Base-by-base conservation (phyloP, 2,329 filamentous ascomycete species). In the Monilinia fructicola region DNA sequence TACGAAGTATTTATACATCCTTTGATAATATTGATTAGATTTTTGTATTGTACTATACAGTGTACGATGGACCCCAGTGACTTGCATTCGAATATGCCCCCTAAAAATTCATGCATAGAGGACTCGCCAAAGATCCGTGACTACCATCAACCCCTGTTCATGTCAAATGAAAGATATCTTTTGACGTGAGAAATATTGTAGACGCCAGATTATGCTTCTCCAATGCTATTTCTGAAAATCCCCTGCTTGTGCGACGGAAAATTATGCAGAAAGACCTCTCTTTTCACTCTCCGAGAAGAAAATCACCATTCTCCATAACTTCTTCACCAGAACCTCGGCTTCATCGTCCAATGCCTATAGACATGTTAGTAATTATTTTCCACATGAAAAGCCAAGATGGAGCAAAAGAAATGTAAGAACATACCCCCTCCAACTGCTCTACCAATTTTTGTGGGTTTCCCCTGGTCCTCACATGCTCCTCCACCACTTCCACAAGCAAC, bases 211-310 rank as follows among this genome's bases (percentile, higher is more conserved):
- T 5, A 50, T 50, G 28, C 44, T 18, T 48, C n/a, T 35, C 28
- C 21, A 23, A 21, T 26, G 12, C 11, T 23, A 35, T 16, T 16
- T 16, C 31, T 1, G 18, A 10, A 3, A n/a, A 31, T 18, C 10
- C 46, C n/a, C 9, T 50, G 2, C n/a, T n/a, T 23, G 9, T n/a
- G 26, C 0, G 28, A 48, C 21, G 10, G 12, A 38, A 12, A 26
- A 26, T 60, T 81, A 92, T 60, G 87, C 86, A 26, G 90, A 90
- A 68, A 97, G 81, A 2, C 93, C 93, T 70, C 93, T 84, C 81
- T 95, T 96, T 84, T 97, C 94, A 75, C 90, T 91, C 79, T 98
- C 94, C 7, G 92, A 95, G 75, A 94, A 97, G 86, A 97, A 98
- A 74, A 98, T 96, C 67, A 97, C 88, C 92, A 98, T 96, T 61